Percentiles rank a stretch among this genome's conserved stretches.
phyloP scores from a whole-genome alignment of 768 basidiomycete species.

The Lentinula edodes region DNA sequence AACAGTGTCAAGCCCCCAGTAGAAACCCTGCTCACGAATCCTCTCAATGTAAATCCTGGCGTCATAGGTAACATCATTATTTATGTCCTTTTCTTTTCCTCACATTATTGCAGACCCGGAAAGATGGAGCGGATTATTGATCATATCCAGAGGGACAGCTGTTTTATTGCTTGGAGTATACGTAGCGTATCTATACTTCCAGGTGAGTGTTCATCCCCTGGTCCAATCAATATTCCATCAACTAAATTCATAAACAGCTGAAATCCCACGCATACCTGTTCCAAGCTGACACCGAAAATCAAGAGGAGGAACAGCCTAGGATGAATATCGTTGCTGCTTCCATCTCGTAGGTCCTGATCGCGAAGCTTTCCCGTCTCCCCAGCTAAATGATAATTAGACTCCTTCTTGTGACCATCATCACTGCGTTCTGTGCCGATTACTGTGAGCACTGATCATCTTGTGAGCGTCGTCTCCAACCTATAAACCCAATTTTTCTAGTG shows the following conservation, averaged over 20 bases:
- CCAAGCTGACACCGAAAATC: conserved; percentile 31
- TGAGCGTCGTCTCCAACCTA: not conserved
- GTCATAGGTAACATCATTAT: not conserved
- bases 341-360: conserved; percentile 33
- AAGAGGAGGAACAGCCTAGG: conserved; percentile 31
- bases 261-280: conserved; percentile 69
- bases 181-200: conserved; percentile 69
- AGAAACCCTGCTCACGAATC: not conserved
- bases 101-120: conserved; percentile 17
- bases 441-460: conserved; percentile 37
- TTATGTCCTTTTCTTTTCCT: conserved; percentile 1
- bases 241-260: conserved; percentile 36
- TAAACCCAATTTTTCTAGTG: conserved; percentile 40
- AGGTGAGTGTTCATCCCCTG: conserved; percentile 34
- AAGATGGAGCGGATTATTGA: conserved; percentile 47
- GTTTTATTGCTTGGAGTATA: conserved; percentile 73
- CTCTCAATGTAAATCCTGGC: not conserved
- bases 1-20: conserved; percentile 35
- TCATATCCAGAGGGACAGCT: conserved; percentile 79
- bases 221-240: not conserved
- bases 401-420: conserved; percentile 69
- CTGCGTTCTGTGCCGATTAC: conserved; percentile 87
- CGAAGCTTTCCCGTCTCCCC: not conserved
- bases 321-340: conserved; percentile 74
- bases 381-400: conserved; percentile 34